Conservation (phyloP, 371 early-diverging fungal genomes). For the Mortierella sp. region DNA sequence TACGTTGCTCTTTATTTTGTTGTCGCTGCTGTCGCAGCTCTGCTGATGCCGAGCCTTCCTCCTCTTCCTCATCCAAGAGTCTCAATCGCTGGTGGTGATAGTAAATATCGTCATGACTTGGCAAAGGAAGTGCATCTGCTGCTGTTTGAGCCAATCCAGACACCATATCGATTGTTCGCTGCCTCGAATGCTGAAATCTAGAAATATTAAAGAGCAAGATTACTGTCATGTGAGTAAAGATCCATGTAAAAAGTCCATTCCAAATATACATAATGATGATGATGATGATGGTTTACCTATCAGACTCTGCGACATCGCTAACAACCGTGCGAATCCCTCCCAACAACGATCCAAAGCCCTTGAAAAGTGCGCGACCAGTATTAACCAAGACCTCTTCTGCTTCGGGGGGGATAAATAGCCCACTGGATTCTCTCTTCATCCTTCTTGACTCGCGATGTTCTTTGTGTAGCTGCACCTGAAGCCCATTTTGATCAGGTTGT, state of each 20-base stretch:
- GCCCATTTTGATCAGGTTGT: conserved; percentile 19
- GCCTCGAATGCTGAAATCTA: conserved; percentile 55
- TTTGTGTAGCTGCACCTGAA: neutral
- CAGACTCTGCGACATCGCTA: conserved; percentile 50
- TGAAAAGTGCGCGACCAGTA: conserved; percentile 51
- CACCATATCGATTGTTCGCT: conserved; percentile 50
- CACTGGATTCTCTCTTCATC: conserved; percentile 37
- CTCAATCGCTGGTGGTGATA: conserved; percentile 53
- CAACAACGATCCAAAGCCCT: conserved; percentile 49
- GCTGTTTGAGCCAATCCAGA: conserved; percentile 50
- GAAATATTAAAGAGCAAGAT: no score
- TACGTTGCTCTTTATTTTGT: conserved; percentile 26
- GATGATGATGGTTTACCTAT: no score
- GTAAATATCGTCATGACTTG: conserved; percentile 56
- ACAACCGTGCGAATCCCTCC: conserved; percentile 55
- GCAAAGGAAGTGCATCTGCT: conserved; percentile 50
- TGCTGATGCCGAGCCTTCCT: conserved; percentile 2
- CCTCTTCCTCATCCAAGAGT: conserved; percentile 47
- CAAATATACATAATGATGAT: no score
- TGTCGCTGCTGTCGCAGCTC: conserved; percentile 29
- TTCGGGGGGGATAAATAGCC: conserved; percentile 51
- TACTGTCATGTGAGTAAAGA: no score
- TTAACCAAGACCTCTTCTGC: conserved; percentile 54
- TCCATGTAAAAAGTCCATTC: no score
- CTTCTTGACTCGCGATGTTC: conserved; percentile 42